Base-by-base conservation (phyloP, 371 early-diverging fungal genomes). In the Mucor lusitanicus region DNA sequence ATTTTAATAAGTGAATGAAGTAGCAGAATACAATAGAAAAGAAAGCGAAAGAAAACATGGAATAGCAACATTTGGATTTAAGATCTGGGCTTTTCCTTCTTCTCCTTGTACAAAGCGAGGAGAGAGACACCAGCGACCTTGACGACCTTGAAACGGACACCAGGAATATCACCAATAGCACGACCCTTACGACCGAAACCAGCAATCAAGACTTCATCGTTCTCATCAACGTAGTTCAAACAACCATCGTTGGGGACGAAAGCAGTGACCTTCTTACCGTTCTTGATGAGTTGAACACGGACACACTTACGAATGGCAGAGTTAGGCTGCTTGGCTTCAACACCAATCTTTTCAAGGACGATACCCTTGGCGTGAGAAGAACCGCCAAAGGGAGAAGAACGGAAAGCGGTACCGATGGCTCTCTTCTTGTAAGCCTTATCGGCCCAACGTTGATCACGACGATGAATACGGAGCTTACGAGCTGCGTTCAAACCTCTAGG, bases 241-340 rank as follows among this genome's bases (percentile, higher is more conserved):
- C 98, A 99, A 95, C 99, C 99, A 87, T 99, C 99, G 84, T 97
- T 97, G 84, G 99, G 99, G 63, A 99, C 99, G 90, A 99, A 99
- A 77, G 99, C 99, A 69, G 99, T 99, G 82, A 99, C 92, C 92
- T 97, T 99, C 95, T 99, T 99, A 84, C 97, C 98, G 92, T 99
- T 99, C 92, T 98, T 98, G 91, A 99, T 99, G 71, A 99, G 91
- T 88, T 99, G 99, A 71, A 99, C 98, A 93, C 99, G 96, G 70
- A 99, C 99, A 88, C 98, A 99, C 92, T 99, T 99, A 90, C 99
- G 97, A 90, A 99, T 98, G 78, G 99, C 99, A 86, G 99, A 99
- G 97, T 99, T 99, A 77, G 99, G 99, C 90, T 99, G 99, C 89
- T 99, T 99, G 76, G 99, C 99, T 91, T 99, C 99, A 75, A 99